A percentile compares a stretch with the other conserved stretches of the same genome.
phyloP scores from a whole-genome alignment of 371 early-diverging fungal species.

The Conidiobolus incongruus region DNA sequence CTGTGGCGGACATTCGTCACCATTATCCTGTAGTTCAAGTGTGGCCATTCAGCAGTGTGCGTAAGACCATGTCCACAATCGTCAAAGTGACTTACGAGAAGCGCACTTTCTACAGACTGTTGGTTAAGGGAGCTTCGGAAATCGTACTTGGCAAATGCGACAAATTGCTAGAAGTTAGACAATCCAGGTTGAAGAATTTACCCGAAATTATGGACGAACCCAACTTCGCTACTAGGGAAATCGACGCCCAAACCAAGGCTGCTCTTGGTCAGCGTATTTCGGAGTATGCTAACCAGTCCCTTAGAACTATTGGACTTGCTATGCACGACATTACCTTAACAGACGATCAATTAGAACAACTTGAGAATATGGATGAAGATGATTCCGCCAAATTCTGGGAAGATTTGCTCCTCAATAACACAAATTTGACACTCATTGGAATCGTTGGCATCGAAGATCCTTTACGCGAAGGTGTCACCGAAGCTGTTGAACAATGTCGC shows the following conservation, averaged over 20 bases:
- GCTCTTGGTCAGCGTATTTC: constrained; percentile 25
- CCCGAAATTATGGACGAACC: no score
- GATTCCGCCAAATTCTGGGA: constrained; percentile 3
- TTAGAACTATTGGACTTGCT: constrained; percentile 42
- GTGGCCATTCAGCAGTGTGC: constrained; percentile 64
- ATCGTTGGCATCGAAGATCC: constrained; percentile 83
- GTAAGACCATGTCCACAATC: constrained; percentile 73
- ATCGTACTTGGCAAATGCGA: constrained; percentile 35
- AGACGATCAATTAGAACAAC: constrained; percentile 6
- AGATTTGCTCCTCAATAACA: not conserved
- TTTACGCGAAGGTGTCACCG: constrained; percentile 35
- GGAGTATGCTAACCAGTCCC: constrained; percentile 31
- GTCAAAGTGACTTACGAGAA: constrained; percentile 18
- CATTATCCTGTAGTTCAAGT: constrained; percentile 23
- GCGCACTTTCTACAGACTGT: constrained; percentile 23
- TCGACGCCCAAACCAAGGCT: constrained; percentile 15
- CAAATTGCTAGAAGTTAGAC: not conserved
- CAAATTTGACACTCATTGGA: constrained; percentile 20
- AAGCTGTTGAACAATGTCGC: constrained; percentile 36
- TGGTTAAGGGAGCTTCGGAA: constrained; percentile 73
- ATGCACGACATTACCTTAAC: constrained; percentile 28
- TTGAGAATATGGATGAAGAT: constrained; percentile 17
- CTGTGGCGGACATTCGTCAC: constrained; percentile 20
- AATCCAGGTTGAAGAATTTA: not conserved
- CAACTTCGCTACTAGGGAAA: no score